These are phyloP conservation scores for Fonsecaea nubica DNA, from an alignment of 2,329 filamentous ascomycete genomes.

Conservation along the genomic window DNA sequence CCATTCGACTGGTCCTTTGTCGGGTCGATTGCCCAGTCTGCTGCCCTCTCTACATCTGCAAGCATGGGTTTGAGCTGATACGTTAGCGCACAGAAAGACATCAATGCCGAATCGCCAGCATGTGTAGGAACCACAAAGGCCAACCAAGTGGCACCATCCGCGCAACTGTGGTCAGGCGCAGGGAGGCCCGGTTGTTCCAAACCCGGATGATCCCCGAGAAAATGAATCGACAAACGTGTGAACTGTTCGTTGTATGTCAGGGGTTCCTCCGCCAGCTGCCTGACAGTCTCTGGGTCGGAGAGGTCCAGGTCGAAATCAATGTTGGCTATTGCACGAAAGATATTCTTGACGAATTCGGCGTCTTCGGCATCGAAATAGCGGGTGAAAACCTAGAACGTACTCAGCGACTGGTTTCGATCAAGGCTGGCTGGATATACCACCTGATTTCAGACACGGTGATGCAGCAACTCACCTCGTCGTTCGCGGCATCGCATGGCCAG, in stretches of 20 bases:
- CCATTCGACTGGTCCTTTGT: slow-evolving; percentile 6
- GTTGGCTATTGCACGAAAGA: slow-evolving; percentile 14
- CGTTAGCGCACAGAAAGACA: not conserved
- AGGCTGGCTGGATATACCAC: not conserved
- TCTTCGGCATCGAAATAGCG: slow-evolving; percentile 5
- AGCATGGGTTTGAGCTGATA: not conserved
- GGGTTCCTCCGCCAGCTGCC: not conserved
- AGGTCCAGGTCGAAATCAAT: slow-evolving; percentile 8
- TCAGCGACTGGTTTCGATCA: not conserved
- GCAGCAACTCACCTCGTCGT: slow-evolving; percentile 6
- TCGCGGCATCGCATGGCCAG: slow-evolving; percentile 15
- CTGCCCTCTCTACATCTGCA: slow-evolving; percentile 1
- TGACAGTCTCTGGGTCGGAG: not conserved
- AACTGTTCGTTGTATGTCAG: slow-evolving; percentile 9
- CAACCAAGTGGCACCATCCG: not conserved
- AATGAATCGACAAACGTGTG: slow-evolving; percentile 8
- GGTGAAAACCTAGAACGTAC: not conserved
- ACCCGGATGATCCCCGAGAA: slow-evolving; percentile 14
- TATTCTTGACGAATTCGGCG: slow-evolving; percentile 7
- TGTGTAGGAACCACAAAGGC: not conserved
- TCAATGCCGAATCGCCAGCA: not conserved
- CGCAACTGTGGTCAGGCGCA: not conserved
- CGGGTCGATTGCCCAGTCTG: slow-evolving; percentile 14
- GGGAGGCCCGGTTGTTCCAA: not conserved
- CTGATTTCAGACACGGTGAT: not conserved